A percentile compares a stretch with the other conserved stretches of the same genome.
phyloP scores from a whole-genome alignment of 345 rosid species.

The Psidium guajava region DNA sequence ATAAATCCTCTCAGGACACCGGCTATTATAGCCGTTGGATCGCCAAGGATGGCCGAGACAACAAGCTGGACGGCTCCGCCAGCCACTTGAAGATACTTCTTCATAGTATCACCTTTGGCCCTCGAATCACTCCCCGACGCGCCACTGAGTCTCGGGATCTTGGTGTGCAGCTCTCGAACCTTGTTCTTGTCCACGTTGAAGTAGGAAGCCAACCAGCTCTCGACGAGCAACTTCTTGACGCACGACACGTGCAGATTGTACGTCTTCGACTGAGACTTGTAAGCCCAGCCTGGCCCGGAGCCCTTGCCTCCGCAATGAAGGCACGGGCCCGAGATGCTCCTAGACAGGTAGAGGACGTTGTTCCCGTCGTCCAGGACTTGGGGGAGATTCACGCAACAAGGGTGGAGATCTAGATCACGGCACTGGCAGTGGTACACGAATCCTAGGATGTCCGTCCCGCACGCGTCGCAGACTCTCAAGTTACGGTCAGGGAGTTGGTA shows the following conservation, averaged over 20 bases:
- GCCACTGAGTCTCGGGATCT: slow-evolving; percentile 20
- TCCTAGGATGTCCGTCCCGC: slow-evolving; percentile 20
- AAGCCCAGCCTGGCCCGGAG: slow-evolving; percentile 22
- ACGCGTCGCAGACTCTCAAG: slow-evolving; percentile 21
- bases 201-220: slow-evolving; percentile 25
- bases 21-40: slow-evolving; percentile 26
- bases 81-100: slow-evolving; percentile 22
- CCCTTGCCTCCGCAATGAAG: slow-evolving; percentile 27
- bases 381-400: slow-evolving; percentile 34
- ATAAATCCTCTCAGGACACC: slow-evolving; percentile 29
- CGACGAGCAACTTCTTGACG: slow-evolving; percentile 31
- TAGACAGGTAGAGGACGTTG: slow-evolving; percentile 17
- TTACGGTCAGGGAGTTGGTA: slow-evolving; percentile 7
- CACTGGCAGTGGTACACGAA: slow-evolving; percentile 29
- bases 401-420: slow-evolving; percentile 37
- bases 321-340: slow-evolving; percentile 14
- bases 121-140: not conserved
- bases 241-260: slow-evolving; percentile 42
- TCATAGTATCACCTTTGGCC: slow-evolving; percentile 5
- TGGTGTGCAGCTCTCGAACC: slow-evolving; percentile 19
- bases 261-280: slow-evolving; percentile 22
- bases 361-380: slow-evolving; percentile 18
- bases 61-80: slow-evolving; percentile 22
- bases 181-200: slow-evolving; percentile 15
- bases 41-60: slow-evolving; percentile 34